Evolutionary conservation across 108 stramenopile genomes (phyloP), one percentile per base, ranked within the genome.

Genomic region (Nitzschia sp.): DNA sequence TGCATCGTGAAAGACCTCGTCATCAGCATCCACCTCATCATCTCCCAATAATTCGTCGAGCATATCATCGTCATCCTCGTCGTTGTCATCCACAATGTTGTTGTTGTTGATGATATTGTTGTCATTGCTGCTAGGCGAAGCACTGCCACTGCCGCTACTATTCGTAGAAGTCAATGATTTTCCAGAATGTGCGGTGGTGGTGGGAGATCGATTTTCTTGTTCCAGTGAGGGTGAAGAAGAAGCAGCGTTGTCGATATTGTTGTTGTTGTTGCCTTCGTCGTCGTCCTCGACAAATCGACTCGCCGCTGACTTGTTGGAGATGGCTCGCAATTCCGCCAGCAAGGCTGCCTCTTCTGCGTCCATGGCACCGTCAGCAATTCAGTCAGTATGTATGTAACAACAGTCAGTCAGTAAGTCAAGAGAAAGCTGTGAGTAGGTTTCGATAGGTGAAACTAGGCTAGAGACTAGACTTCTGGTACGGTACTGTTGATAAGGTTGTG

Each of bases 281-380:
- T 21, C 26, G 11, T 65, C 48, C 22, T 61, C 77, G 36, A 52
- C 64, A 66, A 81, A 79, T 28, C 77, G 68, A 70, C 55, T 64
- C 5, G 69, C 58, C 1, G 78, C 66, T 8, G 74, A 69, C 34
- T 83, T 79, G 29, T 68, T 74, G 25, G 89, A 91, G 53, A 91
- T 82, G 16, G 81, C 90, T 56, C 79, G 58, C 47, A 91, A 48
- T 59, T 83, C 75, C 15, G 87, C 87, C 58, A 91, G 57, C 59
- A 92, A 63, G 36, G 84, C 91, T 30, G 87, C 87, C 58, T 92
- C 91, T 28, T 92, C 82, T n/a, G 85, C 90, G 33, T 60, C 58
- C 58, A 60, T 60, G 33, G 36, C 38, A n/a, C n/a, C n/a, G n/a
- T n/a, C n/a, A n/a, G n/a, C n/a, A n/a, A n/a, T n/a, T n/a, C n/a